A percentile compares a stretch with the other conserved stretches of the same genome.
These are phyloP conservation scores for Excoecaria agallocha DNA, from an alignment of 345 rosid species.

Conservation along the genomic window DNA sequence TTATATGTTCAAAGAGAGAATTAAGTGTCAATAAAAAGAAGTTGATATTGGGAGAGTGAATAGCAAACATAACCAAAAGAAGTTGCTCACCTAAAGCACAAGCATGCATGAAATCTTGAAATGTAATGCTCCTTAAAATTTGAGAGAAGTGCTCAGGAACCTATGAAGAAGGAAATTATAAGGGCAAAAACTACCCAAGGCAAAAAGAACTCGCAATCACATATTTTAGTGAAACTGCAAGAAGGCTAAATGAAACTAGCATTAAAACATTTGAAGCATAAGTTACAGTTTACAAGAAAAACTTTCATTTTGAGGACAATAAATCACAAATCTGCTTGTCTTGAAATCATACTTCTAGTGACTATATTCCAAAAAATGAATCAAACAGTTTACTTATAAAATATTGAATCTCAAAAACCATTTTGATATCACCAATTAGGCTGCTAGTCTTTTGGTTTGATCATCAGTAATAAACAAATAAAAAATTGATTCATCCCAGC, in stretches of 20 bases:
- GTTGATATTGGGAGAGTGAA: not conserved
- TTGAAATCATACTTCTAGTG: not conserved
- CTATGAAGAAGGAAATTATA: conserved; percentile 31
- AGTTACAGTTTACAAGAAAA: not conserved
- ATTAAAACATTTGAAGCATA: not conserved
- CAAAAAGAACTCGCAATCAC: not conserved
- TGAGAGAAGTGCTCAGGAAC: conserved; percentile 38
- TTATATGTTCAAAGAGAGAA: not conserved
- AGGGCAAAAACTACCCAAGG: no score
- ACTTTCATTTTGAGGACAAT: not conserved
- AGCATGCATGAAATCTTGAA: conserved; percentile 66
- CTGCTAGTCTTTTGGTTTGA: not conserved
- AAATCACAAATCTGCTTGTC: not conserved
- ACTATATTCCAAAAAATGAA: not conserved
- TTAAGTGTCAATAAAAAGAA: not conserved
- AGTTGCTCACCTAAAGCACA: conserved; percentile 62
- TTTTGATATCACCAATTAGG: not conserved
- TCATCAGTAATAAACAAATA: not conserved
- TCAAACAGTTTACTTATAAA: not conserved
- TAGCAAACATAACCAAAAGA: conserved; percentile 7
- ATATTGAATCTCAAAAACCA: not conserved
- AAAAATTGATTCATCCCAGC: not conserved
- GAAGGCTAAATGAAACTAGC: not conserved
- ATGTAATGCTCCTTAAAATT: conserved; percentile 31
- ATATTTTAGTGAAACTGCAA: not conserved